phyloP scores from a whole-genome alignment of 495 filamentous ascomycete genomes.

The Darksidea phi region DNA sequence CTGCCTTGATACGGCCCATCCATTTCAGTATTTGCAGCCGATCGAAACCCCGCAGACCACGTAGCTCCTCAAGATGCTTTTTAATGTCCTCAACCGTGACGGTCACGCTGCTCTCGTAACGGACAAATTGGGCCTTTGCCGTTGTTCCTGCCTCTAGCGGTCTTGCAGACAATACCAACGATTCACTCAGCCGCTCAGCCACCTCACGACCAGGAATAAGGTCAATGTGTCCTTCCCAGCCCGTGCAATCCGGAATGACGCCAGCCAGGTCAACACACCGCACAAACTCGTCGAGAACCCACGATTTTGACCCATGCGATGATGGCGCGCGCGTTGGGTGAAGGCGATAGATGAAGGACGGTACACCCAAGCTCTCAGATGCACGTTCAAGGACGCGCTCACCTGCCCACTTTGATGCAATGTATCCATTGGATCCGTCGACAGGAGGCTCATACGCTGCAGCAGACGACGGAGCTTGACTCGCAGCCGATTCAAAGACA shows the following conservation, averaged over 20 bases:
- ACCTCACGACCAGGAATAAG: background rate
- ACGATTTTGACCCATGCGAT: background rate
- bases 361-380: background rate
- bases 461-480: background rate
- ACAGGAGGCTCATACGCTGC: background rate
- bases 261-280: background rate
- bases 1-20: background rate
- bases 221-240: slow-evolving; percentile 1
- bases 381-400: slow-evolving; percentile 49
- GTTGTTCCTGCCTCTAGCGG: no score
- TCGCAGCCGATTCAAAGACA: background rate
- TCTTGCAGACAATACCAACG: background rate
- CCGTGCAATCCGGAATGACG: background rate
- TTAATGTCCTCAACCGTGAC: background rate
- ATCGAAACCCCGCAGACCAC: background rate
- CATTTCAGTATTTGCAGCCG: background rate
- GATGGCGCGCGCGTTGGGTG: background rate
- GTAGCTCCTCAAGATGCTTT: background rate
- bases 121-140: background rate
- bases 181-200: background rate
- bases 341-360: background rate
- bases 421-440: slow-evolving; percentile 48
- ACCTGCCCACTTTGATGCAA: slow-evolving; percentile 55
- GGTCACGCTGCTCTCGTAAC: background rate
- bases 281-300: background rate